Evolutionary conservation across 2,329 filamentous ascomycete species (phyloP), one percentile per base, ranked within the genome.

Genomic region (Didymella pinodella): DNA sequence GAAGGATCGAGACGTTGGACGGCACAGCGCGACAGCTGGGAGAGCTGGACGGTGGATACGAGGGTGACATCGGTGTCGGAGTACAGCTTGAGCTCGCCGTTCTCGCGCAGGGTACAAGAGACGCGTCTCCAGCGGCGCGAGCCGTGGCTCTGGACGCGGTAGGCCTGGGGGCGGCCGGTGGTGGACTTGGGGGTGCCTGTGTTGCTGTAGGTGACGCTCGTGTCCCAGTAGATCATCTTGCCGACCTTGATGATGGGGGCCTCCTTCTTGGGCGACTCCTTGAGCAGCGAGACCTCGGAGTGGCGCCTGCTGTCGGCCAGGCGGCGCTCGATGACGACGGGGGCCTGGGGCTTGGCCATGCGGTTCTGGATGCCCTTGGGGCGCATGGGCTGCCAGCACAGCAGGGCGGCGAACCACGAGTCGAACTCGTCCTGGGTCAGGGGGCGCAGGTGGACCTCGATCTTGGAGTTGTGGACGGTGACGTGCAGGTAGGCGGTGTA

Each of bases 21-120:
- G 8, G 94, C 92, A 74, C 90, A 95, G 53, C 95, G 87, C 18
- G 93, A 95, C 7, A 99, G 83, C 69, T 97, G 92, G 12, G 92
- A 91, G 5, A 99, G 83, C 69, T 96, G 92, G 51, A 98, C 90
- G 46, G 93, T 86, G 28, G 91, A 90, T 16, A 98, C 83, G 8
- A 96, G 83, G 0, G 88, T 87, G 46, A 90, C 88, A 66, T 97
- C 93, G 54, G 90, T 89, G 69, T 97, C 94, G 1, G 90, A 90
- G 76, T 95, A 89, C 11, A 99, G 85, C 71, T 94, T 96, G 73
- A 99, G 89, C 72, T 96, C 92, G 57, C 95, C 95, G 68, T 97
- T 97, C 73, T 98, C 95, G 66, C 96, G 91, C 25, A 99, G 82
- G 18, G 95, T 96, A 76, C 93, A 97, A 29, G 93, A 97, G 4